Conservation (phyloP, 352 stramenopile genomes). For the Phytophthora uliginosa region DNA sequence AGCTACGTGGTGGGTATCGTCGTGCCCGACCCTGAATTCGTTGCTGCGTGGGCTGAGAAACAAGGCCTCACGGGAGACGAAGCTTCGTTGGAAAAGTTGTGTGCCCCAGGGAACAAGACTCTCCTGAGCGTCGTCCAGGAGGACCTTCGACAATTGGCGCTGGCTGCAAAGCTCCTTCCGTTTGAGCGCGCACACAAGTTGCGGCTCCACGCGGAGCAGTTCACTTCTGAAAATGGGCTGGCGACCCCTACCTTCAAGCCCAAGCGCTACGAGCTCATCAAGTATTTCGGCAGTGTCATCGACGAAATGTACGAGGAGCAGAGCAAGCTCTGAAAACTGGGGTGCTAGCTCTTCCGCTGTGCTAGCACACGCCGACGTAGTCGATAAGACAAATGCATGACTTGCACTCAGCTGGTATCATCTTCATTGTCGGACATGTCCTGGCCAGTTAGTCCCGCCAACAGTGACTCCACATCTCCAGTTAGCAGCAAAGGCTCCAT, state of each 20-base stretch:
- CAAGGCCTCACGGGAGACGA: slow-evolving; percentile 37
- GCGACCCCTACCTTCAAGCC: slow-evolving; percentile 98
- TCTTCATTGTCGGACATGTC: slow-evolving; percentile 20
- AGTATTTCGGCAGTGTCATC: slow-evolving; percentile 61
- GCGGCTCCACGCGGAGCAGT: slow-evolving; percentile 88
- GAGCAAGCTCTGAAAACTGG: slow-evolving; percentile 34
- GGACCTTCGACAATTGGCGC: slow-evolving; percentile 51
- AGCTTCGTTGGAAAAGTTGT: slow-evolving; percentile 40
- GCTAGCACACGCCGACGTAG: slow-evolving; percentile 6
- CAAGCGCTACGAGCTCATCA: slow-evolving; percentile 86
- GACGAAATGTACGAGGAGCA: slow-evolving; percentile 63
- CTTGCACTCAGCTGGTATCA: slow-evolving; percentile 3
- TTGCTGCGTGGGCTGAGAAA: slow-evolving; percentile 52
- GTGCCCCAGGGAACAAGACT: slow-evolving; percentile 35
- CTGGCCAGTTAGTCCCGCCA: slow-evolving; percentile 27
- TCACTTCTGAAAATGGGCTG: slow-evolving; percentile 92
- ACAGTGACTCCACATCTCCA: slow-evolving; percentile 53
- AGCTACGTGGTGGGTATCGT: slow-evolving; percentile 94
- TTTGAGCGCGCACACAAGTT: slow-evolving; percentile 95
- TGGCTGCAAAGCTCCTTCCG: slow-evolving; percentile 81
- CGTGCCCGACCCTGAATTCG: slow-evolving; percentile 76
- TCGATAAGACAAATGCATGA: slow-evolving; percentile 10
- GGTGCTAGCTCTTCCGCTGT: slow-evolving; percentile 11
- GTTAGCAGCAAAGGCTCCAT: slow-evolving; percentile 68
- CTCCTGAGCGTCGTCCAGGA: slow-evolving; percentile 44